These are phyloP conservation scores for Chrysanthemum seticuspe DNA, from an alignment of 129 eudicot species.

Conservation along the genomic window DNA sequence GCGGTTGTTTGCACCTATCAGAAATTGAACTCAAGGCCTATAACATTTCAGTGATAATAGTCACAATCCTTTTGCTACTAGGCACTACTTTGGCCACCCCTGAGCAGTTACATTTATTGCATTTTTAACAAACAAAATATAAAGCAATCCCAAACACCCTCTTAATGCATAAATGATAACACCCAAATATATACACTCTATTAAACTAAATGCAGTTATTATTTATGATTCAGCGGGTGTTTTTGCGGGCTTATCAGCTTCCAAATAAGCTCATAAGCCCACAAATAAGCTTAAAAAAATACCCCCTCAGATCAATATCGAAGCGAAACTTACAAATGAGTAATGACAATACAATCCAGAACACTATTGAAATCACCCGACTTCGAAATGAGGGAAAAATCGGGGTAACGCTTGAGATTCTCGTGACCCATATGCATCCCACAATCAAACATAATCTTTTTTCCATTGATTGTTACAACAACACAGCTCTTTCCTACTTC, in stretches of 20 bases:
- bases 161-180: no score
- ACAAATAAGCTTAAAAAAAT: no score
- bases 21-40: no score
- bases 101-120: background rate
- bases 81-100: no score
- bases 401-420: conserved; percentile 83
- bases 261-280: background rate
- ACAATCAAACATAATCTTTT: conserved; percentile 88
- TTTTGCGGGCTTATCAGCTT: no score
- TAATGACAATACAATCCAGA: conserved; percentile 73
- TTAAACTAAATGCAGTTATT: background rate
- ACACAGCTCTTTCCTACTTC: conserved; percentile 98
- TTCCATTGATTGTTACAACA: conserved; percentile 75
- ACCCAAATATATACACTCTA: no score
- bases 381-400: conserved; percentile 73
- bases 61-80: no score
- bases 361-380: conserved; percentile 53
- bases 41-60: no score
- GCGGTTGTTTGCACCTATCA: no score
- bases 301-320: no score
- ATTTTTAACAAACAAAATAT: no score
- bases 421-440: conserved; percentile 92
- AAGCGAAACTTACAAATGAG: conserved; percentile 64
- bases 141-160: no score
- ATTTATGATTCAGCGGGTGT: background rate